These are phyloP conservation scores for Russula foetens DNA, from an alignment of 768 basidiomycete genomes.

Conservation along the genomic window DNA sequence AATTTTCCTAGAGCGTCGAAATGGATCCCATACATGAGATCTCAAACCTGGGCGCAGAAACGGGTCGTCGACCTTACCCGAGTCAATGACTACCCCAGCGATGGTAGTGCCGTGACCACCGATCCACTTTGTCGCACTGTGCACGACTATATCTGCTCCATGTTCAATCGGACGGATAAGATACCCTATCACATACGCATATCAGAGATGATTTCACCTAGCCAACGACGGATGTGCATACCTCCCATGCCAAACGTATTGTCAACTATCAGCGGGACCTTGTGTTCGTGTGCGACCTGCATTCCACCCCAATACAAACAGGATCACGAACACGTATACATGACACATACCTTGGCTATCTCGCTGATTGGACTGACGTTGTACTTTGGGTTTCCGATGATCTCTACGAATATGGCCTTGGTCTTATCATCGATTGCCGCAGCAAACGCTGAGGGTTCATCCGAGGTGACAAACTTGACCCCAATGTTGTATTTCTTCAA, in stretches of 20 bases:
- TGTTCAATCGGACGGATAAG: slow-evolving; percentile 60
- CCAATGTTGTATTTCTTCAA: slow-evolving; percentile 62
- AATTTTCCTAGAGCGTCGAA: slow-evolving; percentile 48
- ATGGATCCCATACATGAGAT: no score
- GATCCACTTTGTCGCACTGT: no score
- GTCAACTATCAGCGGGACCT: slow-evolving; percentile 73
- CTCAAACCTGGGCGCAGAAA: background rate
- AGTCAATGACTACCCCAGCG: slow-evolving; percentile 66
- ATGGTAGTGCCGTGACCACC: slow-evolving; percentile 77
- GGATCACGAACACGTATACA: background rate
- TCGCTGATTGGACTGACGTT: slow-evolving; percentile 60
- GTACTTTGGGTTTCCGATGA: slow-evolving; percentile 72
- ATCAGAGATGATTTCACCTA: background rate
- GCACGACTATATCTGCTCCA: slow-evolving; percentile 78
- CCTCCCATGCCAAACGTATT: slow-evolving; percentile 74
- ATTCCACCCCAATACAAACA: background rate
- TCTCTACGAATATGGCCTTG: slow-evolving; percentile 68
- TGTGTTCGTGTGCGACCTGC: slow-evolving; percentile 66
- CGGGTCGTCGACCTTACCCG: slow-evolving; percentile 34
- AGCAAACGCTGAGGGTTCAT: slow-evolving; percentile 48
- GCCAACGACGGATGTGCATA: background rate
- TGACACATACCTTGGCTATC: slow-evolving; percentile 52
- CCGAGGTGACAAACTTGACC: slow-evolving; percentile 52
- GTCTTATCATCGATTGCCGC: slow-evolving; percentile 71
- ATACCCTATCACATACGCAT: slow-evolving; percentile 31